A percentile compares a stretch with the other conserved stretches of the same genome.
These are phyloP conservation scores for Cladosporium sp. DNA, from an alignment of 2,329 filamentous ascomycete species.

Conservation along the genomic window DNA sequence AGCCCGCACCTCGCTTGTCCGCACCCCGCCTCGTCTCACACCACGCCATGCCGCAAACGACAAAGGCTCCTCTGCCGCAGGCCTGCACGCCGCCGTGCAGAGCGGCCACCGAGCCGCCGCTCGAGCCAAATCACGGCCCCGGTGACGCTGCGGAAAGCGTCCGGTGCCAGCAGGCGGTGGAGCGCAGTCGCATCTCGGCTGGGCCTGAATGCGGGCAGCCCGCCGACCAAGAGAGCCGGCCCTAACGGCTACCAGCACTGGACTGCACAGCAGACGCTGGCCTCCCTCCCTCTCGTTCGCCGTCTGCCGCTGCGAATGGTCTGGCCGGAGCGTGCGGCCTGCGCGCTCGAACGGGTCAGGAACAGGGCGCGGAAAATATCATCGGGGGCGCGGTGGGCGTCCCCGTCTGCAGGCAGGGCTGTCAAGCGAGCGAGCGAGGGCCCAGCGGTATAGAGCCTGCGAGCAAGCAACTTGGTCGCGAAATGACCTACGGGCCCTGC, in stretches of 20 bases:
- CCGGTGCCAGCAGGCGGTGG: neutral
- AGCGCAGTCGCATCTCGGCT: constrained; percentile 2
- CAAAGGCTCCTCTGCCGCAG: no score
- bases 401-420: neutral
- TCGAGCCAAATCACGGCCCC: constrained; percentile 2
- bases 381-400: neutral
- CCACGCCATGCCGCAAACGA: no score
- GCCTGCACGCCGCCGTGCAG: neutral
- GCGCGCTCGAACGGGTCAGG: neutral
- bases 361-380: neutral
- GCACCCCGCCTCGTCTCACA: neutral
- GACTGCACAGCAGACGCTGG: no score
- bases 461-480: no score
- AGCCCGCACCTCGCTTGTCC: neutral
- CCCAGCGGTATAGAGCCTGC: neutral
- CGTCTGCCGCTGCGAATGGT: no score
- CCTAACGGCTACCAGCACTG: no score
- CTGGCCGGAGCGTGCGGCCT: no score
- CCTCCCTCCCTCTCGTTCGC: no score
- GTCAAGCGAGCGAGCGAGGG: constrained; percentile 8
- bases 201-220: neutral
- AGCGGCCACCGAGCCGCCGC: neutral
- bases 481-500: neutral
- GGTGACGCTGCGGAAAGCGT: neutral
- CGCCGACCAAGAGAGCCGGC: no score